Base-by-base conservation (phyloP, 2,329 filamentous ascomycete genomes). In the Blastomyces silverae region DNA sequence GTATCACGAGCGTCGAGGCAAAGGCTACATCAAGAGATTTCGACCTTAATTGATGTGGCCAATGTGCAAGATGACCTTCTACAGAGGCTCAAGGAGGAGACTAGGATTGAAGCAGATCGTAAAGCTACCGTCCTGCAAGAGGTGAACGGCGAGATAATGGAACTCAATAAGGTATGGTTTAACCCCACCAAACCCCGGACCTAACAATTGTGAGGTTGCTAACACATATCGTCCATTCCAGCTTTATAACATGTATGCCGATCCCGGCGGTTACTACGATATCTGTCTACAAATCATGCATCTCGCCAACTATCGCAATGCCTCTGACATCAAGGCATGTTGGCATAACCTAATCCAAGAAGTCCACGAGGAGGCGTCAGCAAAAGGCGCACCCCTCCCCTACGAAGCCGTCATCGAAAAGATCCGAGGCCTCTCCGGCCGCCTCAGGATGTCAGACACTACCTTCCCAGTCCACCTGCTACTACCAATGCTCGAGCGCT, bases 1-100 rank as follows among this genome's bases (percentile, higher is more conserved):
- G 83, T 95, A 68, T 86, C 87, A 69, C 85, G 91, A 61, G 90
- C 93, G 72, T 85, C 88, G 66, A 89, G 94, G 74, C 94, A 97
- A 75, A 84, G 92, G 66, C 82, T 97, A 37, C 85, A 93, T 64
- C 90, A 96, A 71, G 87, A 91, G 67, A 89, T 97, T 31, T 87
- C 87, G 2, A 92, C 94, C 69, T 82, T 95, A 56, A 85, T 99
- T 11, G 94, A 99, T 71, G 86, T 97, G 61, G 93, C 92, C 17
- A 93, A 94, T 72, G 94, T 99, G 63, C 94, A 99, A 75, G 91
- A 96, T 73, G 94, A 99, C 71, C 78, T 97, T 53, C 77, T 97
- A 31, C 89, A 92, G 73, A 85, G 91, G 57, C 80, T 99, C 62
- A 86, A 83, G 73, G 83, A 83, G 11, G 94, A 99, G 69, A 74